Base-by-base conservation (phyloP, 2,329 filamentous ascomycete species). In the Cordyceps cateniannulata region DNA sequence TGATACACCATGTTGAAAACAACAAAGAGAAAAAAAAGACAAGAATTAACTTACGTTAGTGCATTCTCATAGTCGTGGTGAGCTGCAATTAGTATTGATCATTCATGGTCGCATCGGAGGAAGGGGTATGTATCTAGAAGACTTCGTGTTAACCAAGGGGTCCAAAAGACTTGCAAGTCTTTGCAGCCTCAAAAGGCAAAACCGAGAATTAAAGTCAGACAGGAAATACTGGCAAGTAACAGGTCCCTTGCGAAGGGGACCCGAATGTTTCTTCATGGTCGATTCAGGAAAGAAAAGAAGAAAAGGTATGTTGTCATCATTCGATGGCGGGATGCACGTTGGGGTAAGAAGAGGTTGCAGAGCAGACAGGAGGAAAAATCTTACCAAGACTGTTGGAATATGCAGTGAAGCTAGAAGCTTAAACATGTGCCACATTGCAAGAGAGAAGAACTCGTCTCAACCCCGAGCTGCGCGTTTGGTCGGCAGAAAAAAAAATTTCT, bases 191-290 rank as follows among this genome's bases (percentile, higher is more conserved):
- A 1, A 40, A 38, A 60, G 57, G 32, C 52, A 60, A n/a, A 56
- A 54, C 24, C 57, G 38, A 60, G 52, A 59, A 57, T 44, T 49
- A 12, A 68, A 69, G 69, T 91, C 89, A 91, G 89, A 90, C 86
- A 86, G 83, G 79, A 76, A 80, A 87, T 92, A 92, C 89, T 93
- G 89, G 89, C 89, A 90, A 92, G 89, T 92, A 92, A 88, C 89
- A 90, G 86, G 85, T 82, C 74, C 72, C 75, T 80, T 72, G 79
- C 70, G 74, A 72, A 77, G 76, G 77, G 77, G 79, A 85, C 87
- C 86, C 85, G 79, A 83, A 80, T 79, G 72, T 78, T 72, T 79
- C 86, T 85, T 91, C 89, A 93, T 87, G 87, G 88, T 85, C 89
- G 89, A 91, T 83, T 93, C 88, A 79, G 88, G 81, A 86, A 83